phyloP scores from a whole-genome alignment of 495 filamentous ascomycete species.

The Pyronema domesticum region DNA sequence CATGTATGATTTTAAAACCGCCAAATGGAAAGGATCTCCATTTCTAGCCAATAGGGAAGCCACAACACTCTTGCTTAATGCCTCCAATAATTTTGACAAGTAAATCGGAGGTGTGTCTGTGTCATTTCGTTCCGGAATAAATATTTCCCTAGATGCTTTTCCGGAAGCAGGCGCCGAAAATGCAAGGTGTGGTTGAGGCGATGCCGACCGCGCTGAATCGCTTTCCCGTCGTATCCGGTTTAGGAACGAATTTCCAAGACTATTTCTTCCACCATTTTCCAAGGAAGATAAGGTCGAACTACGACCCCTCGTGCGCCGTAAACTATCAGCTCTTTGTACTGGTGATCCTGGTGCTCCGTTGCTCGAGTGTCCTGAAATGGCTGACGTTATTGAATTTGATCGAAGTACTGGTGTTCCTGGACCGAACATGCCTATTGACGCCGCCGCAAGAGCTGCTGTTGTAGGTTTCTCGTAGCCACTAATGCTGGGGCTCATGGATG shows the following conservation, averaged over 20 bases:
- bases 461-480: constrained; percentile 7
- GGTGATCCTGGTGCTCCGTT: constrained; percentile 35
- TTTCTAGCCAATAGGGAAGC: constrained; percentile 68
- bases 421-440: constrained; percentile 16
- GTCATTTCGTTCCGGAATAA: constrained; percentile 67
- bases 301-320: constrained; percentile 42
- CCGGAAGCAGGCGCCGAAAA: constrained; percentile 9
- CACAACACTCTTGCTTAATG: constrained; percentile 57
- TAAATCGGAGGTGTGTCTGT: constrained; percentile 83
- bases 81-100: constrained; percentile 61
- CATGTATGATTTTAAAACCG: constrained; percentile 84
- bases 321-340: constrained; percentile 14
- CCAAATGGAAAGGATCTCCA: constrained; percentile 62
- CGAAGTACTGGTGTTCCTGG: constrained; percentile 29
- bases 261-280: constrained; percentile 57
- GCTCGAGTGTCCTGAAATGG: constrained; percentile 55
- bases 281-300: constrained; percentile 81
- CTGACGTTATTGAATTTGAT: constrained; percentile 48
- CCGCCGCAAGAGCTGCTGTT: constrained; percentile 11
- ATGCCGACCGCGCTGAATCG: constrained; percentile 14
- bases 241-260: constrained; percentile 66
- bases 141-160: constrained; percentile 34
- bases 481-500: constrained; percentile 5
- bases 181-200: constrained; percentile 17
- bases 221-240: constrained; percentile 28